Evolutionary conservation across 306 rosid genomes (phyloP), one percentile per base, ranked within the genome.

Genomic region (Prunus padus): DNA sequence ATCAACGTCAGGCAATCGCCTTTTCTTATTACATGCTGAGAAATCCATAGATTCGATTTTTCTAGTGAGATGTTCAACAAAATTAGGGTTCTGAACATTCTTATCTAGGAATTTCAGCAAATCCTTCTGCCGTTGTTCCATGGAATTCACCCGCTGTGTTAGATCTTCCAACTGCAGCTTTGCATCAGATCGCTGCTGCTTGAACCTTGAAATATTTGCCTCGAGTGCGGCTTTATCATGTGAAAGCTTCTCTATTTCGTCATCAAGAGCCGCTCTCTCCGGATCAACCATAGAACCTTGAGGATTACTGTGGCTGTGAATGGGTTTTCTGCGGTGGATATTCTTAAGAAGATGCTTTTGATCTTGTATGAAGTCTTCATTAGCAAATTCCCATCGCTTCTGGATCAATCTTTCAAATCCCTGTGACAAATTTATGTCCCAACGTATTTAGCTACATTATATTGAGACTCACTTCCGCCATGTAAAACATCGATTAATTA

Each of bases 351-450:
- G 96, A 83, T 96, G 90, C 85, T 96, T 92, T 80, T 92, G 90
- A 80, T 88, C 99, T 88, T 92, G 93, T 44, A 88, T 49, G 63
- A 96, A 96, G 1, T 89, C 99, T 55, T 96, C 99, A 83, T 96
- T 96, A n/a, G 88, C 89, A 84, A 96, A 96, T 76, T 92, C 98
- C 99, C 99, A 96, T 65, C 79, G 86, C 83, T 92, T n/a, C 98
- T 75, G 98, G 88, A 83, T 96, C 96, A 69, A 83, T 86, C 91
- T 96, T 96, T 12, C 91, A 79, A 96, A 96, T 45, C 98, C 98
- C 98, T 93, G 93, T 65, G 69, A 77, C 79, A 51, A 75, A 64
- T 74, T 42, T 20, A 61, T 40, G 71, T n/a, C 15, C 22, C 19
- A 75, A 57, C 0, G 33, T 23, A 54, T 30, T 46, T 18, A 50